Percentiles rank a stretch among this genome's conserved stretches.
Evolutionary conservation across 2,329 filamentous ascomycete genomes (phyloP).

Genomic region (Seiridium cupressi): DNA sequence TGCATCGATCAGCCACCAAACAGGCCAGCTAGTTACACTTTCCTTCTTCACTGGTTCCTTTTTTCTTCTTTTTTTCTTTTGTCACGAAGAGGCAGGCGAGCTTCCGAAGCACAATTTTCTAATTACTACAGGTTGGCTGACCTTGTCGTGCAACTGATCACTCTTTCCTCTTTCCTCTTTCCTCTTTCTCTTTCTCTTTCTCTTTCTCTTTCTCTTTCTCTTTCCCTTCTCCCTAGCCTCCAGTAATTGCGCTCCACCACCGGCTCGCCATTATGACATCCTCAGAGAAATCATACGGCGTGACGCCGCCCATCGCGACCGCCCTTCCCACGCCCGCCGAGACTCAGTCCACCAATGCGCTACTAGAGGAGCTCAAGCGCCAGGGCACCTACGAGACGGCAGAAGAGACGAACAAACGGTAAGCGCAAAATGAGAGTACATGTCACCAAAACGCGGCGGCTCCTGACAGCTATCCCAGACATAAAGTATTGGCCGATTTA

Average conservation of each 20-base stretch:
- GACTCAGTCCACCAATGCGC: slow-evolving; percentile 70
- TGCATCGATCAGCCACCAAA: not conserved
- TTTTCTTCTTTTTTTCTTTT: not conserved
- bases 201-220: not conserved
- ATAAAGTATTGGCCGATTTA: slow-evolving; percentile 71
- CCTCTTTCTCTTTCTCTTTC: not conserved
- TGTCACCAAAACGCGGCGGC: not conserved
- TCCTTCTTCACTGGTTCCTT: not conserved
- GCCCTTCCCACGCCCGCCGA: slow-evolving; percentile 75
- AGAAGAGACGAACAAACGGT: slow-evolving; percentile 82
- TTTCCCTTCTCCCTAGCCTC: not conserved
- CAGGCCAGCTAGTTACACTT: not conserved
- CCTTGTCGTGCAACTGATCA: not conserved
- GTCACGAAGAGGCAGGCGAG: not conserved
- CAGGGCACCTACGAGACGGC: slow-evolving; percentile 91
- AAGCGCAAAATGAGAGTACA: slow-evolving; percentile 11
- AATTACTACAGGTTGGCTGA: not conserved
- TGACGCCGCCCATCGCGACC: slow-evolving; percentile 81
- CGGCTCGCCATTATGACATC: slow-evolving; percentile 12
- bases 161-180: not conserved
- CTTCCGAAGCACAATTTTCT: not conserved
- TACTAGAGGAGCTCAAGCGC: slow-evolving; percentile 79
- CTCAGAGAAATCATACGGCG: slow-evolving; percentile 47
- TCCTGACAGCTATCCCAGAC: slow-evolving; percentile 41
- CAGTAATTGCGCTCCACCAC: too few species aligned